A percentile compares a stretch with the other conserved stretches of the same genome.
Conservation (phyloP, 371 early-diverging fungal genomes). For the Actinomucor elegans region DNA sequence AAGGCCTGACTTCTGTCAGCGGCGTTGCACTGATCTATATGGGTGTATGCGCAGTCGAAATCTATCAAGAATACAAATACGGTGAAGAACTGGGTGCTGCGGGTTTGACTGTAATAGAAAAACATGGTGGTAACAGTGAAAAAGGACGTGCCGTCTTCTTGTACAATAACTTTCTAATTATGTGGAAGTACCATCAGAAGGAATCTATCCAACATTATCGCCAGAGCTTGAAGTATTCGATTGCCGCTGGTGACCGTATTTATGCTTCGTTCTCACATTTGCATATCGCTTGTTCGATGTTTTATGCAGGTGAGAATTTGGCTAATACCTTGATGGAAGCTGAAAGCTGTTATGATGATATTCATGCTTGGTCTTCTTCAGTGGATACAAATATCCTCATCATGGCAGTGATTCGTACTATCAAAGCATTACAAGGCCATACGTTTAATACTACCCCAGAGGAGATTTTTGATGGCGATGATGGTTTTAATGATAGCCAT, state of each 20-base stretch:
- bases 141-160: slow-evolving; percentile 34
- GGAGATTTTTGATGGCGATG: slow-evolving; percentile 42
- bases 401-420: slow-evolving; percentile 38
- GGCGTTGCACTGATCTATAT: slow-evolving; percentile 33
- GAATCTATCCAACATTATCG: slow-evolving; percentile 22
- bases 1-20: slow-evolving; percentile 24
- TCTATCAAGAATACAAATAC: slow-evolving; percentile 20
- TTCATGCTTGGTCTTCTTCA: slow-evolving; percentile 41
- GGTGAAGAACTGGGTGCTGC: slow-evolving; percentile 36
- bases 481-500: slow-evolving; percentile 42
- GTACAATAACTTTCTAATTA: slow-evolving; percentile 29
- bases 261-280: slow-evolving; percentile 36
- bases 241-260: slow-evolving; percentile 44
- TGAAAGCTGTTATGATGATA: slow-evolving; percentile 36
- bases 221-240: slow-evolving; percentile 10
- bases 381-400: slow-evolving; percentile 35
- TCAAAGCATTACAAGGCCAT: slow-evolving; percentile 41
- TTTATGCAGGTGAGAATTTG: slow-evolving; percentile 24
- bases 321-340: slow-evolving; percentile 29
- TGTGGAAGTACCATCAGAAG: slow-evolving; percentile 37
- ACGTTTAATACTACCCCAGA: slow-evolving; percentile 24
- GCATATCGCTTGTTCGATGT: slow-evolving; percentile 25
- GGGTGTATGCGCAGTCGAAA: slow-evolving; percentile 29
- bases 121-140: slow-evolving; percentile 30
- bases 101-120: slow-evolving; percentile 32